Percentiles rank a stretch among this genome's conserved stretches.
Evolutionary conservation across 768 basidiomycete species (phyloP).

Genomic region (Suillus paluster): DNA sequence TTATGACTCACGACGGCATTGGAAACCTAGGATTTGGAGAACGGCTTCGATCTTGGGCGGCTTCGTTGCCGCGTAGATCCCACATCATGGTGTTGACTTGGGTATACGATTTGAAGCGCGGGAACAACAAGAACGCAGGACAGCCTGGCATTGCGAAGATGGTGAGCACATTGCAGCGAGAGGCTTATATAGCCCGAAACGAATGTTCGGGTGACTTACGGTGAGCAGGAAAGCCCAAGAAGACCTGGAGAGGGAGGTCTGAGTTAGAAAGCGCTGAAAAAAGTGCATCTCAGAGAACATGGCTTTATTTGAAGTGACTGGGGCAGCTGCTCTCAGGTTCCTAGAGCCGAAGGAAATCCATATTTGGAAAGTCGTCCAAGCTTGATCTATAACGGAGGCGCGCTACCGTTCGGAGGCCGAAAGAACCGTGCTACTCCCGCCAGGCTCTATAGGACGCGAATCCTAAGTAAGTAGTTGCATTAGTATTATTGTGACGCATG

Average conservation of each 20-base stretch:
- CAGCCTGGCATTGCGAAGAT: slow-evolving; percentile 33
- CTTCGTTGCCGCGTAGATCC: slow-evolving; percentile 26
- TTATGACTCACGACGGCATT: slow-evolving; percentile 21
- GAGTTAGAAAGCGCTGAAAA: slow-evolving; percentile 19
- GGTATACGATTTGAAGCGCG: slow-evolving; percentile 38
- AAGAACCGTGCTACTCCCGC: no score
- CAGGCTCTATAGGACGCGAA: no score
- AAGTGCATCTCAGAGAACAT: slow-evolving; percentile 27
- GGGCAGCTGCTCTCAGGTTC: neutral
- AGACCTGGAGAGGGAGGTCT: slow-evolving; percentile 29
- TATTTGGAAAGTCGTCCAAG: neutral
- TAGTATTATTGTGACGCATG: no score
- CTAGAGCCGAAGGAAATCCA: neutral
- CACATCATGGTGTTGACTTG: slow-evolving; percentile 36
- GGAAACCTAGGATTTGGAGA: slow-evolving; percentile 22
- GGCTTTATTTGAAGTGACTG: slow-evolving; percentile 33
- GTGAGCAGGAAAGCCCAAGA: slow-evolving; percentile 21
- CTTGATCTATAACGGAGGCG: no score
- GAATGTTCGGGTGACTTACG: slow-evolving; percentile 20
- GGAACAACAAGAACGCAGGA: slow-evolving; percentile 34
- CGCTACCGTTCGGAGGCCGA: neutral
- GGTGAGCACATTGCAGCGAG: slow-evolving; percentile 2
- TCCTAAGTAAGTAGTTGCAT: no score
- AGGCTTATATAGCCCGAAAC: slow-evolving; percentile 31
- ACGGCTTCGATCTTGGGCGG: slow-evolving; percentile 15